phyloP scores from a whole-genome alignment of 352 stramenopile genomes.

The Phytophthora constricta region DNA sequence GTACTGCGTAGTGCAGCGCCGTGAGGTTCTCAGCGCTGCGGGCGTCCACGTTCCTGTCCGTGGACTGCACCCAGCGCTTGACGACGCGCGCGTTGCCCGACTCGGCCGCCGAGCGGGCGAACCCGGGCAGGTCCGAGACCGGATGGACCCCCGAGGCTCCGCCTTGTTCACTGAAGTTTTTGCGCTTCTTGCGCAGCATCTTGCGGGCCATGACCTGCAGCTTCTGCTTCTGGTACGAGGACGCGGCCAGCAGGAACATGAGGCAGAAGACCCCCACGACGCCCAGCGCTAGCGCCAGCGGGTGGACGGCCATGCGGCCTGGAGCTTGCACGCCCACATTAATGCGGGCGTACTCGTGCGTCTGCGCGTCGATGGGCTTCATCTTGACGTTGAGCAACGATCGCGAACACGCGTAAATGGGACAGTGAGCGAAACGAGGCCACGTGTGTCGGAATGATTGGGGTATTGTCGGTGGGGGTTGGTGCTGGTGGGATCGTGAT shows the following conservation, averaged over 20 bases:
- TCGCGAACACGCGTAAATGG: too few relatives aligned
- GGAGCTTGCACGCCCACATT: slow-evolving; percentile 25
- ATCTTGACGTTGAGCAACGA: too few relatives aligned
- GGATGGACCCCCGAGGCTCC: slow-evolving; percentile 35
- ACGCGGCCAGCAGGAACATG: slow-evolving; percentile 71
- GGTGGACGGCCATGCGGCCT: slow-evolving; percentile 53
- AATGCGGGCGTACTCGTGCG: slow-evolving; percentile 35
- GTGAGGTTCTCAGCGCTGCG: slow-evolving; percentile 81
- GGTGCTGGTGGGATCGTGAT: background rate
- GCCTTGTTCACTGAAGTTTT: slow-evolving; percentile 47
- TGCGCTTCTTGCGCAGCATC: slow-evolving; percentile 73
- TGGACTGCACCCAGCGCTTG: slow-evolving; percentile 85
- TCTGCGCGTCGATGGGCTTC: slow-evolving; percentile 37
- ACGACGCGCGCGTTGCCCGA: slow-evolving; percentile 78
- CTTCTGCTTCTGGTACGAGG: slow-evolving; percentile 81
- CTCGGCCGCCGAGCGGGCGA: slow-evolving; percentile 71
- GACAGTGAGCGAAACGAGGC: slow-evolving; percentile 14
- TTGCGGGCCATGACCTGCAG: slow-evolving; percentile 85
- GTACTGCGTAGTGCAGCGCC: slow-evolving; percentile 78
- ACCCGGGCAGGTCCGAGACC: slow-evolving; percentile 59
- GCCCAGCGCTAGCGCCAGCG: slow-evolving; percentile 67
- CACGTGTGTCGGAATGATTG: background rate
- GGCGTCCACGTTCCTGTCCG: slow-evolving; percentile 65
- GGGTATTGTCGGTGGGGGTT: background rate
- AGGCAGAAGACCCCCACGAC: slow-evolving; percentile 65